Conservation (phyloP, 257 asterid genomes). For the Solanum bukasovii region DNA sequence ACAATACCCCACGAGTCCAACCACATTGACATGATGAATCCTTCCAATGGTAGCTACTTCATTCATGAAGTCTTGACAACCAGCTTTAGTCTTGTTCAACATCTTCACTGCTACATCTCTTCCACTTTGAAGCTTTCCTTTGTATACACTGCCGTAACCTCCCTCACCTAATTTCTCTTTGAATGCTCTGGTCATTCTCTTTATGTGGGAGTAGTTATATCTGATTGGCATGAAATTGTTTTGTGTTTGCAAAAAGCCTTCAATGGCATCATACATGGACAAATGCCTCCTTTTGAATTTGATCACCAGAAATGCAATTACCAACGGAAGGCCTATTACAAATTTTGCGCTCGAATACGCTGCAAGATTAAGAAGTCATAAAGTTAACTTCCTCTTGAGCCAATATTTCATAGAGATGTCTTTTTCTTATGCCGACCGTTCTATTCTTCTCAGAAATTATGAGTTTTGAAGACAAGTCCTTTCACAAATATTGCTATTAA, state of each 20-base stretch:
- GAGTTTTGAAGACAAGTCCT: too few species aligned
- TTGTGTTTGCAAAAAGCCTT: too few species aligned
- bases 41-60: constrained; percentile 46
- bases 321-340: not conserved
- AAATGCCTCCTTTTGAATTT: not conserved
- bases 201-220: too few species aligned
- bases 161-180: too few species aligned
- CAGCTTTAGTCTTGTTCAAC: constrained; percentile 24
- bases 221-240: too few species aligned
- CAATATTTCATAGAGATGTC: too few species aligned
- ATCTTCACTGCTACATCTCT: constrained; percentile 35
- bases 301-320: not conserved
- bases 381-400: too few species aligned
- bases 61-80: constrained; percentile 40
- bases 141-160: not conserved
- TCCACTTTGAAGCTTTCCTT: constrained; percentile 23
- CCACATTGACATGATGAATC: constrained; percentile 40
- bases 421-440: too few species aligned
- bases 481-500: too few species aligned
- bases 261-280: not conserved
- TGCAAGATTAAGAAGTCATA: too few species aligned
- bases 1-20: constrained; percentile 32
- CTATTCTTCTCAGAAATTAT: too few species aligned
- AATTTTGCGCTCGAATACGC: not conserved
- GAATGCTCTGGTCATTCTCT: too few species aligned